Base-by-base conservation (phyloP, 1,139 yeast genomes). In the Magnusiomyces tetraspermus region DNA sequence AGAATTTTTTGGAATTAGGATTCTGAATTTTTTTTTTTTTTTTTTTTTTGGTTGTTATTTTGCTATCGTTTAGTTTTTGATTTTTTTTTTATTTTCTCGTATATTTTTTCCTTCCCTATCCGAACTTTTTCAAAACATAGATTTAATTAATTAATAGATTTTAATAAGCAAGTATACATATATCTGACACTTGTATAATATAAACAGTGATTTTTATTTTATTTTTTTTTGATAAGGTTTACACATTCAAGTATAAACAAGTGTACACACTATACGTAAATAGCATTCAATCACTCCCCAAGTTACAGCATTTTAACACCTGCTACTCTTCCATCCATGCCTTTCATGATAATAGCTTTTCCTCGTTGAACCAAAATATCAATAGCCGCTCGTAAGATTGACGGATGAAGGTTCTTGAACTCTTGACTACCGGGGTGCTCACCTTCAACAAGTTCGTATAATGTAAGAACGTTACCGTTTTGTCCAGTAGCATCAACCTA, bases 361-460 rank as follows among this genome's bases (percentile, higher is more conserved):
- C 86, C 86, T 60, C 82, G 77, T 55, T 79, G 80, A 21, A 80
- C 83, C 59, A 90, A 69, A 1, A 76, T 74, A 38, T 77, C 79
- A 30, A 88, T 65, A 2, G 83, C 80, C 57, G 72, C 72, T 21
- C 76, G 73, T 56, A 89, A 68, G 24, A 88, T 65, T 15, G 67
- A 65, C 46, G 78, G 75, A 60, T 87, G 89, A 63, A 89, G 75
- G 36, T 79, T 79, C 54, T 75, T 74, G 60, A 90, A 80, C 45
- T 78, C 82, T 58, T 78, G 79, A 1, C 76, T 75, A 2, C 70
- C 61, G 0, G 81, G 78, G 44, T 77, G 69, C 40, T 85, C 95
- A 61, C 87, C 85, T 56, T 79, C 77, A 0, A 73, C 62, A 47
- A 92, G 67, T 66, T 92, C 98, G 67, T 85, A 90, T 10, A 89